A percentile compares a stretch with the other conserved stretches of the same genome.
Evolutionary conservation across 768 basidiomycete genomes (phyloP).

Genomic region (Tricholoma matsutake): DNA sequence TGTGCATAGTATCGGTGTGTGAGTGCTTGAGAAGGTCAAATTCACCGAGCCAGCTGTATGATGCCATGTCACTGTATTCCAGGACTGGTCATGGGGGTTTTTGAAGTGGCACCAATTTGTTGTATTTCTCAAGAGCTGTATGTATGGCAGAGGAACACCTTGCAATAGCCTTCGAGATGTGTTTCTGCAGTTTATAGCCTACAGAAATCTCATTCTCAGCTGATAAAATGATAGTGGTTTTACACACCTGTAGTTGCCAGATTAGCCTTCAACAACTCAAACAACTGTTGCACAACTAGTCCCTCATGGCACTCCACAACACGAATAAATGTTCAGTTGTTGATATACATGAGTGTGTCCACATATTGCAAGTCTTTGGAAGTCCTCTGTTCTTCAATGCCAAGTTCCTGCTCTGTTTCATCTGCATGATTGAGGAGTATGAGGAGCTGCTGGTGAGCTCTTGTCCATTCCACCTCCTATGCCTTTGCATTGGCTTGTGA

Average conservation of each 20-base stretch:
- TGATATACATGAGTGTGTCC: not conserved
- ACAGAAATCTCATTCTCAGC: not conserved
- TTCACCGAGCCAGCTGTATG: not conserved
- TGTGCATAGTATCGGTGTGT: not conserved
- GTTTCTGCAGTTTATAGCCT: not conserved
- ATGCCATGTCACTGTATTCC: not conserved
- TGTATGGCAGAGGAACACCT: not conserved
- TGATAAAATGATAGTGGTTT: not conserved
- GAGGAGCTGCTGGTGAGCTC: not conserved
- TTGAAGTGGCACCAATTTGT: not conserved
- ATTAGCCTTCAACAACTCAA: not conserved
- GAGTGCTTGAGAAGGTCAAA: not conserved
- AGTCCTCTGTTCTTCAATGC: not conserved
- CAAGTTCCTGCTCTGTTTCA: not conserved
- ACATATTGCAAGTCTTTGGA: not conserved
- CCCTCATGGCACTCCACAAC: not conserved
- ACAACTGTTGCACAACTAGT: not conserved
- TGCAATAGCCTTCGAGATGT: not conserved
- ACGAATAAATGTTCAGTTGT: not conserved
- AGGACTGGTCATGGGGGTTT: not conserved
- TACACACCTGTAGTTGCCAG: not conserved
- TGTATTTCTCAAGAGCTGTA: not conserved
- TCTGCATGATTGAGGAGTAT: not conserved
- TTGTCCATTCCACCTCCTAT: not conserved
- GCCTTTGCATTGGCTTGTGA: too few relatives aligned